Conservation (phyloP, 2,329 filamentous ascomycete species). For the Phialophora chinensis region DNA sequence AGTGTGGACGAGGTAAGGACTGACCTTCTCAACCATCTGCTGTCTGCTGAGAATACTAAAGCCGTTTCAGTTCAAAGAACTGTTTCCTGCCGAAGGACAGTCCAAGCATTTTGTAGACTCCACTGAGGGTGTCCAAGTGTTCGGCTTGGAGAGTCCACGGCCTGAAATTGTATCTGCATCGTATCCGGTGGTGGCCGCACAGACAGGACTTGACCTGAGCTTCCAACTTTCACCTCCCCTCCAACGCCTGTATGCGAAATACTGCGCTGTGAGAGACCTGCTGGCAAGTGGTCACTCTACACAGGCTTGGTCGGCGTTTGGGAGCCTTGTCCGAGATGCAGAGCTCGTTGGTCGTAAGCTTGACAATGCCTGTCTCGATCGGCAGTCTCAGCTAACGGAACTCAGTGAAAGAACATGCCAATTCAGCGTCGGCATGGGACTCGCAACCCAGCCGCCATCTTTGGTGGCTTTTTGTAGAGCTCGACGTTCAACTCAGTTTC, state of each 20-base stretch:
- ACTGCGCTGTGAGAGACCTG: constrained; percentile 19
- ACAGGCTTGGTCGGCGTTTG: constrained; percentile 30
- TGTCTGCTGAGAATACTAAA: not conserved
- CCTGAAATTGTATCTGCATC: not conserved
- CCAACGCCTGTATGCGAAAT: constrained; percentile 23
- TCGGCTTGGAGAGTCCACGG: constrained; percentile 9
- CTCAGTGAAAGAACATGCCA: not conserved
- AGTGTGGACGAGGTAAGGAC: constrained; percentile 29
- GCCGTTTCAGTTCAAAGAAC: constrained; percentile 29
- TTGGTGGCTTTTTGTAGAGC: constrained; percentile 33
- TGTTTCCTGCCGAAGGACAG: constrained; percentile 15
- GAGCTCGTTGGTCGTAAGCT: constrained; percentile 29
- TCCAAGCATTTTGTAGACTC: constrained; percentile 21
- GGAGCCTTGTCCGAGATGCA: constrained; percentile 29
- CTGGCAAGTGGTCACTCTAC: constrained; percentile 27
- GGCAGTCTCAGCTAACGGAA: not conserved
- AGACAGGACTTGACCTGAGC: constrained; percentile 4
- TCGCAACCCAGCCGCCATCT: constrained; percentile 27
- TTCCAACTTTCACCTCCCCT: constrained; percentile 11
- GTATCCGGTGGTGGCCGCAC: not conserved
- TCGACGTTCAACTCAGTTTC: constrained; percentile 33
- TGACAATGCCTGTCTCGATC: not conserved
- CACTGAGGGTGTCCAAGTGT: constrained; percentile 24
- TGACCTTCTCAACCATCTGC: not conserved
- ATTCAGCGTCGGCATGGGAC: not conserved